These are phyloP conservation scores for Microthlaspi erraticum DNA, from an alignment of 345 rosid species.

Conservation along the genomic window DNA sequence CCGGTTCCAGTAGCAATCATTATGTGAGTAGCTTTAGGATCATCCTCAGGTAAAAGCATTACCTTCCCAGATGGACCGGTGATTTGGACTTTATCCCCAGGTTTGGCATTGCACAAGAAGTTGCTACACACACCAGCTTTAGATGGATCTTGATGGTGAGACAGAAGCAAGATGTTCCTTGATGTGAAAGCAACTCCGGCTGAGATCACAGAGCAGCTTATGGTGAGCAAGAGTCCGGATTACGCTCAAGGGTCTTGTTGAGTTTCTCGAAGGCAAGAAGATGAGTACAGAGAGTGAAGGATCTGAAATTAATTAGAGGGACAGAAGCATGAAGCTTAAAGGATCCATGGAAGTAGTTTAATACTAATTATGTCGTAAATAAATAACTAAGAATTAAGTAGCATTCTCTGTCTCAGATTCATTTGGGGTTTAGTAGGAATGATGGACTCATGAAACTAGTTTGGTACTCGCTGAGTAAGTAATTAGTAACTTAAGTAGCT, in stretches of 20 bases:
- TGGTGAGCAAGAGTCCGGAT: conserved; percentile 50
- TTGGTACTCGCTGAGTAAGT: background rate
- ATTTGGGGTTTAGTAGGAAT: conserved; percentile 10
- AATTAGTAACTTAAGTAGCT: background rate
- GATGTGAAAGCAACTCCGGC: conserved; percentile 60
- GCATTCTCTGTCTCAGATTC: background rate
- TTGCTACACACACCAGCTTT: conserved; percentile 93
- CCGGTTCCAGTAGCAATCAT: conserved; percentile 99
- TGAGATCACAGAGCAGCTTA: conserved; percentile 58
- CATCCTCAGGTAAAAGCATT: conserved; percentile 95
- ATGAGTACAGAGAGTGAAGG: background rate
- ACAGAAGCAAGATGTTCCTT: conserved; percentile 46
- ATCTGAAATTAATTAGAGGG: conserved; percentile 4
- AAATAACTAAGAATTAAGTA: background rate
- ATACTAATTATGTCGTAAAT: conserved; percentile 6
- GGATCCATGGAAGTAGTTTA: conserved; percentile 8
- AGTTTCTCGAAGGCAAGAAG: conserved; percentile 52
- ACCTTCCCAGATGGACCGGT: conserved; percentile 97
- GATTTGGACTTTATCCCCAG: conserved; percentile 86
- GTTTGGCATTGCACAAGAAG: conserved; percentile 86
- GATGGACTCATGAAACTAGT: conserved; percentile 1
- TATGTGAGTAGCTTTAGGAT: conserved; percentile 85
- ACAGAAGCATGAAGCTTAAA: background rate
- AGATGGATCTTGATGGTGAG: conserved; percentile 92
- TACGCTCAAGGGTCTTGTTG: conserved; percentile 49